phyloP scores from a whole-genome alignment of 306 rosid genomes.

The Rosa rugosa region DNA sequence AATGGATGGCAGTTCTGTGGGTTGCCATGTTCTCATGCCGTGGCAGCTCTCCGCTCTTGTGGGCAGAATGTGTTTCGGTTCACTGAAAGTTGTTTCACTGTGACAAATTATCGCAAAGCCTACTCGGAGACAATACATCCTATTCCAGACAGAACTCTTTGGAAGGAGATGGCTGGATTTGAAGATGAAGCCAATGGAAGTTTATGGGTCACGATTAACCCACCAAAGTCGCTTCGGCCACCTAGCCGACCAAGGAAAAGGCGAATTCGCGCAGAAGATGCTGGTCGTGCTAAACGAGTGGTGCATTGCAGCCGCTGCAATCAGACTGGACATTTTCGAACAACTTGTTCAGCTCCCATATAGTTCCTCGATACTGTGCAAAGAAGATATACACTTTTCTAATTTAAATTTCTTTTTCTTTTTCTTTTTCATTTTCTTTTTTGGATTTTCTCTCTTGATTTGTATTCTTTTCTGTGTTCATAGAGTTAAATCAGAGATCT shows the following conservation, averaged over 20 bases:
- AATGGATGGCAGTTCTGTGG: conserved; percentile 56
- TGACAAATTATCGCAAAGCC: conserved; percentile 49
- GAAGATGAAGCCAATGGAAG: conserved; percentile 20
- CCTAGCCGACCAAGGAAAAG: conserved; percentile 51
- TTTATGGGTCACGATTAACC: conserved; percentile 34
- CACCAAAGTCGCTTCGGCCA: conserved; percentile 51
- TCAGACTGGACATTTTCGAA: conserved; percentile 55
- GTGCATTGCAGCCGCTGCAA: conserved; percentile 64
- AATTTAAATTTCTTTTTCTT: background rate
- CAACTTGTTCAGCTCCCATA: conserved; percentile 57
- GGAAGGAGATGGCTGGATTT: conserved; percentile 36
- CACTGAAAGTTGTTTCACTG: conserved; percentile 54
- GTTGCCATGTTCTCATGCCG: conserved; percentile 58
- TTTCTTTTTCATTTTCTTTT: too few relatives aligned
- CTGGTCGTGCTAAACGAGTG: conserved; percentile 43
- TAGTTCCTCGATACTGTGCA: conserved; percentile 24
- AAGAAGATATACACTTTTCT: conserved; percentile 4
- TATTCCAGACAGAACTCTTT: conserved; percentile 48
- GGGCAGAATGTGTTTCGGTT: conserved; percentile 55
- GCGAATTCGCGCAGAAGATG: conserved; percentile 42
- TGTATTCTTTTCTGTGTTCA: background rate
- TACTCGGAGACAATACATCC: conserved; percentile 58
- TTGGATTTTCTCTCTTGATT: background rate
- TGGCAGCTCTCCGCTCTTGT: conserved; percentile 52
- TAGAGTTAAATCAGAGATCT: conserved; percentile 5